Conservation (phyloP, 371 early-diverging fungal species). For the Mortierella sp. region DNA sequence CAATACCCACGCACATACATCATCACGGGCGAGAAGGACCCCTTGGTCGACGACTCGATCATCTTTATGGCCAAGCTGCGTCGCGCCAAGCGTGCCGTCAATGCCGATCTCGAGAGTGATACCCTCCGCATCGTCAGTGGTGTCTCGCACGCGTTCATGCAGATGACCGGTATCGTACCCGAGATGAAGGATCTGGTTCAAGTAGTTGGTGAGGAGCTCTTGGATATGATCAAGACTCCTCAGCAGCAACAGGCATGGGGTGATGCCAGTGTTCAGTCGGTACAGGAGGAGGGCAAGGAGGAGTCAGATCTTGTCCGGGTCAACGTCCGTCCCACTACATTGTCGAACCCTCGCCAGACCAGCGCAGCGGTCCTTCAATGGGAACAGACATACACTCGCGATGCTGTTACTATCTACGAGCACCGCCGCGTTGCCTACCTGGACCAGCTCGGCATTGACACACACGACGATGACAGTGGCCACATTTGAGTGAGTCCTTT, state of each 20-base stretch:
- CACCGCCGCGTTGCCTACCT: slow-evolving; percentile 57
- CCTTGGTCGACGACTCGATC: slow-evolving; percentile 96
- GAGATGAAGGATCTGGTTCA: slow-evolving; percentile 81
- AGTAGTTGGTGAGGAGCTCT: slow-evolving; percentile 66
- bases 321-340: slow-evolving; percentile 4
- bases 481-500: neutral
- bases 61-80: slow-evolving; percentile 92
- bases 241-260: slow-evolving; percentile 11
- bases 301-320: slow-evolving; percentile 19
- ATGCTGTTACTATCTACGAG: slow-evolving; percentile 48
- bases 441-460: slow-evolving; percentile 50
- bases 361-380: slow-evolving; percentile 32
- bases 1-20: slow-evolving; percentile 93
- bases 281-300: slow-evolving; percentile 13
- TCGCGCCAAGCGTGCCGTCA: slow-evolving; percentile 72
- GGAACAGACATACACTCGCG: slow-evolving; percentile 46
- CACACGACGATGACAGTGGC: slow-evolving; percentile 30
- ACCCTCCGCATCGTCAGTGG: slow-evolving; percentile 65
- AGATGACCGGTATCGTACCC: slow-evolving; percentile 90
- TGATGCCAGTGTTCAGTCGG: slow-evolving; percentile 22
- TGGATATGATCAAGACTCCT: slow-evolving; percentile 39
- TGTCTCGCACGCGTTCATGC: slow-evolving; percentile 93
- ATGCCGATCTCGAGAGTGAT: slow-evolving; percentile 30
- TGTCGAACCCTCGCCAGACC: slow-evolving; percentile 33
- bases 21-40: slow-evolving; percentile 96